Conservation (phyloP, 768 basidiomycete species). For the Chalciporus chontae region DNA sequence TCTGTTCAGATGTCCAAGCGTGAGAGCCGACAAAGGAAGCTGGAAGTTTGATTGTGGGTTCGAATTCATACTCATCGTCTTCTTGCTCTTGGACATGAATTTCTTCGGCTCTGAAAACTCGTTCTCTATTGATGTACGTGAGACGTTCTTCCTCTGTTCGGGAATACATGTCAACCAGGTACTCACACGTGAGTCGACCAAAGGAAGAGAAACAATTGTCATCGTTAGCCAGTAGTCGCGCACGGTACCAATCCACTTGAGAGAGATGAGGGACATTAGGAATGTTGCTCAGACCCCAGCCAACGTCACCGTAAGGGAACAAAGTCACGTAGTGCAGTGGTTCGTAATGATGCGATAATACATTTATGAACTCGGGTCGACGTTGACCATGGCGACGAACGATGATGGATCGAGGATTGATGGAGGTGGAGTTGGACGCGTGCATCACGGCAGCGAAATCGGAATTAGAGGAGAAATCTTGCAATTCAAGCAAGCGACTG, state of each 20-base stretch:
- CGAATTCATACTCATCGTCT: slow-evolving; percentile 34
- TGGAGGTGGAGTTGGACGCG: neutral
- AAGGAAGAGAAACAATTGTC: slow-evolving; percentile 33
- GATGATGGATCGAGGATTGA: neutral
- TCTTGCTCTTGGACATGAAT: slow-evolving; percentile 3
- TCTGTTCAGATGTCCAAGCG: slow-evolving; percentile 37
- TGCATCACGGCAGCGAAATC: neutral
- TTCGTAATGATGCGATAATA: neutral
- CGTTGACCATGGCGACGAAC: neutral
- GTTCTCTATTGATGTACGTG: slow-evolving; percentile 29
- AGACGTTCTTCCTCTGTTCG: slow-evolving; percentile 32
- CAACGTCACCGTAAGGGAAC: slow-evolving; percentile 27
- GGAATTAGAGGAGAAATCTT: neutral
- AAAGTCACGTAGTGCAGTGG: slow-evolving; percentile 31
- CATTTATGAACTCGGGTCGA: neutral
- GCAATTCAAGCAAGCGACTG: neutral
- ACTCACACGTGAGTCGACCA: slow-evolving; percentile 33
- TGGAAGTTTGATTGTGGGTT: slow-evolving; percentile 14
- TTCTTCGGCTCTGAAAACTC: neutral
- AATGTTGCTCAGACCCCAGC: slow-evolving; percentile 27
- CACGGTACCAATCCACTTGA: slow-evolving; percentile 35
- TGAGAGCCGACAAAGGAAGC: slow-evolving; percentile 35
- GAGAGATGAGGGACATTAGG: slow-evolving; percentile 14
- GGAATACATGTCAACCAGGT: slow-evolving; percentile 39
- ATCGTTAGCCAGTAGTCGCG: slow-evolving; percentile 28